Conservation (phyloP, 805 yeast genomes). For the Candida glaebosa region DNA sequence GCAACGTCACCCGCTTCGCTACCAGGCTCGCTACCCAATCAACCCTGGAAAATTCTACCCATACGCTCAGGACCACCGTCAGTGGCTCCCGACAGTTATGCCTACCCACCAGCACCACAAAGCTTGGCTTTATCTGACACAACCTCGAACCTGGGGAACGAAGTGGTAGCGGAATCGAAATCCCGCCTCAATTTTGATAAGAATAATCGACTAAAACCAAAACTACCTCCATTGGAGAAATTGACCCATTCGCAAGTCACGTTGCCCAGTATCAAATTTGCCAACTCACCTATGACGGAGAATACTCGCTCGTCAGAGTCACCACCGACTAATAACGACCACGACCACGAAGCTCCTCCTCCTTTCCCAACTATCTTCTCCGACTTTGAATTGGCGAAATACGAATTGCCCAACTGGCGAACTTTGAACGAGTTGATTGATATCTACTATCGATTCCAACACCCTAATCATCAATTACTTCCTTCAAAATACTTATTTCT, state of each 20-base stretch:
- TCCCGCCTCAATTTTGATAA: neutral
- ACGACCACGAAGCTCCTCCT: neutral
- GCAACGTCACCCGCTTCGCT: neutral
- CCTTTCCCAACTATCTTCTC: neutral
- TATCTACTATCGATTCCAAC: conserved; percentile 19
- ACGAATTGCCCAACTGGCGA: conserved; percentile 23
- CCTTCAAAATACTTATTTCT: conserved; percentile 18
- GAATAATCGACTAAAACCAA: neutral
- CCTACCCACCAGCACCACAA: conserved; percentile 1
- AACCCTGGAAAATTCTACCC: neutral
- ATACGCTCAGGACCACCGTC: neutral
- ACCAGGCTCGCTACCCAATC: neutral
- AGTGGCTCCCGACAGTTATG: neutral
- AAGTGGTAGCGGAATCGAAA: neutral
- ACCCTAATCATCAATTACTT: conserved; percentile 19
- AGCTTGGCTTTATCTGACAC: conserved; percentile 1
- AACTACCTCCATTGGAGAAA: conserved; percentile 2
- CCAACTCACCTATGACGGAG: neutral
- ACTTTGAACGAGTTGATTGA: conserved; percentile 17
- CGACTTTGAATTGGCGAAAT: conserved; percentile 15
- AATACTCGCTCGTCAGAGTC: neutral
- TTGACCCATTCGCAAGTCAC: neutral
- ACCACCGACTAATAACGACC: neutral
- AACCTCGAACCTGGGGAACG: neutral
- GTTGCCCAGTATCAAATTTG: conserved; percentile 1